Base-by-base conservation (phyloP, 2,329 filamentous ascomycete species). In the Reticulascus tulasneorum region DNA sequence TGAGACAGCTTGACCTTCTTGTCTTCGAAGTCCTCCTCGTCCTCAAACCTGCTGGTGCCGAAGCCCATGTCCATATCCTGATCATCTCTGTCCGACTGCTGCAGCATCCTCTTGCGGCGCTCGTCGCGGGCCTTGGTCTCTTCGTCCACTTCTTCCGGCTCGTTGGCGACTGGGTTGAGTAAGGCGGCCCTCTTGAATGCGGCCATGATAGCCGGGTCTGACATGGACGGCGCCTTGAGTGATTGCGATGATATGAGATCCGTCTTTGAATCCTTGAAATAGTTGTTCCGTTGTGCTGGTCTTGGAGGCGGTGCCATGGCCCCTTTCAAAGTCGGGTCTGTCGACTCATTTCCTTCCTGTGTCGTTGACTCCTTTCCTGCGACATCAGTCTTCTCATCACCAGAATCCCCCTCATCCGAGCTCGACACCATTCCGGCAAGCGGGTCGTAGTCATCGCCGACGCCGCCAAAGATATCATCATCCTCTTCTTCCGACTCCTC, bases 61-160 rank as follows among this genome's bases (percentile, higher is more conserved):
- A 98, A 97, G 42, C 90, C 91, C 71, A 97, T 78, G 54, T 98
- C 93, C 64, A 98, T 75, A 62, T 98, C 91, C 38, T 91, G 82
- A 30, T 89, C 79, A 56, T 97, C 91, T 30, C 90, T 77, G 48
- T 86, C 84, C 37, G 81, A 78, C 41, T 74, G 74, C 49, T 82
- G 70, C 6, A 96, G 69, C 67, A 96, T 84, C 47, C 77, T 83
- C 58, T 79, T 83, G 33, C 82, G 77, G 7, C 84, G 81, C 32
- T 81, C 80, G 44, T 83, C 76, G 43, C 80, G 77, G 2, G 77
- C 77, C 49, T 62, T 66, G 6, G 67, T 67, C 33, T 65, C 66
- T 42, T 63, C 51, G n/a, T 59, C 59, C 23, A 64, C 62, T 6
- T 60, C 59, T 9, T 63, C 62, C 5, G 64, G 61, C 3, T 61